Conservation (phyloP, 257 asterid species). For the Solanum virginianum region DNA sequence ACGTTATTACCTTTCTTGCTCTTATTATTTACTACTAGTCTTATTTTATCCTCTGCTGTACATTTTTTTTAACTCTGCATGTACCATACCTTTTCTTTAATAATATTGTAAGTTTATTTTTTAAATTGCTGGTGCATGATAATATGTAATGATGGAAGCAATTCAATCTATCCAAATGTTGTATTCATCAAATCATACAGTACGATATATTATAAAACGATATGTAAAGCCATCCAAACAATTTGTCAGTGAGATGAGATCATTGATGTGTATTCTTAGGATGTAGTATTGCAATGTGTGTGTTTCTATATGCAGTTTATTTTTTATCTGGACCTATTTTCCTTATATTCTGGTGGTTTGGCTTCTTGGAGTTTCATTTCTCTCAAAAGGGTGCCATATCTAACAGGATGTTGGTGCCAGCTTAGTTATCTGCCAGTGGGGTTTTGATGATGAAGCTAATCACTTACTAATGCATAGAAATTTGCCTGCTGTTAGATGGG, state of each 20-base stretch:
- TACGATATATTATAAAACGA: not conserved
- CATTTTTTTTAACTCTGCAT: not conserved
- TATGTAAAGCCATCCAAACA: not conserved
- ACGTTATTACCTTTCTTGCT: not conserved
- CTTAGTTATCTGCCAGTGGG: conserved; percentile 97
- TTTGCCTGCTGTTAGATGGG: conserved; percentile 96
- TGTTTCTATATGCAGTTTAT: not conserved
- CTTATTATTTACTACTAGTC: not conserved
- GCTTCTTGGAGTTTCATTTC: not conserved
- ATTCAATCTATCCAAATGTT: not conserved
- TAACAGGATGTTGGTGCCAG: conserved; percentile 94
- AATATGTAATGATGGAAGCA: not conserved
- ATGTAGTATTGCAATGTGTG: not conserved
- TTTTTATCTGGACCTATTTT: not conserved
- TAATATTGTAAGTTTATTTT: not conserved
- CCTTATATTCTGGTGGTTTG: not conserved
- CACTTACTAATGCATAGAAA: conserved; percentile 86
- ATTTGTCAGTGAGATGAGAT: not conserved
- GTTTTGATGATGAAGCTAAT: conserved; percentile 97
- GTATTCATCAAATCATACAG: not conserved
- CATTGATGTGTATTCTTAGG: not conserved
- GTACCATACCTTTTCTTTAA: not conserved
- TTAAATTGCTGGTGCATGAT: not conserved
- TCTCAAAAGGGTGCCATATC: not conserved
- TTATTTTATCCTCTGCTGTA: not conserved